Conservation (phyloP, 345 rosid species). For the Moringa oleifera region DNA sequence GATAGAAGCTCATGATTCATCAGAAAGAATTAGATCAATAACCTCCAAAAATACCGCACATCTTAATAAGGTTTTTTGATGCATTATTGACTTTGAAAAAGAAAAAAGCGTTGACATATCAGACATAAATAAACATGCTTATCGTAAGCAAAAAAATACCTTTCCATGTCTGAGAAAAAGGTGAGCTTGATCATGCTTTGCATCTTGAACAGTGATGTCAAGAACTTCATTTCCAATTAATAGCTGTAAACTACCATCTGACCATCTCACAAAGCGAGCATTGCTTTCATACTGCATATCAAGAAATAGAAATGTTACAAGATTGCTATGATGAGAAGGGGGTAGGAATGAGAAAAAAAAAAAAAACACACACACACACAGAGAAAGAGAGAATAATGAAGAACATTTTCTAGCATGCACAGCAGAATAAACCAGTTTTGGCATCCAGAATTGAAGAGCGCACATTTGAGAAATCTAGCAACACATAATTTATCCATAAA, state of each 20-base stretch:
- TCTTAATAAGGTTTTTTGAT: no score
- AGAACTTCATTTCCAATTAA: constrained; percentile 97
- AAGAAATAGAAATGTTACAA: constrained; percentile 20
- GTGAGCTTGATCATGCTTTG: constrained; percentile 85
- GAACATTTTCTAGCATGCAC: no score
- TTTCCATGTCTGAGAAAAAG: constrained; percentile 91
- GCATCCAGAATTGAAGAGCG: no score
- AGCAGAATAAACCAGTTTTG: no score
- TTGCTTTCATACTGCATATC: constrained; percentile 78
- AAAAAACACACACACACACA: not conserved
- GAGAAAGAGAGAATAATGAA: not conserved
- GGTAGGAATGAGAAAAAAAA: not conserved
- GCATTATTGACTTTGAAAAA: not conserved
- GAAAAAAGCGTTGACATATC: not conserved
- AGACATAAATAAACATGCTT: constrained; percentile 2
- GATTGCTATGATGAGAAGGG: no score
- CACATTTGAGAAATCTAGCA: no score
- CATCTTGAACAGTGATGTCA: constrained; percentile 91
- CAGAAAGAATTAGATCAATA: no score
- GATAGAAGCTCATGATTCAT: no score
- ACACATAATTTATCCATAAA: no score
- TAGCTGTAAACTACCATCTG: constrained; percentile 96
- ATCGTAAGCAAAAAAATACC: constrained; percentile 41
- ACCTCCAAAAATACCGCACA: no score
- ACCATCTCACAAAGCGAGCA: constrained; percentile 99